Evolutionary conservation across 1,139 yeast species (phyloP), one percentile per base, ranked within the genome.

Genomic region (Geotrichum klebahnii): DNA sequence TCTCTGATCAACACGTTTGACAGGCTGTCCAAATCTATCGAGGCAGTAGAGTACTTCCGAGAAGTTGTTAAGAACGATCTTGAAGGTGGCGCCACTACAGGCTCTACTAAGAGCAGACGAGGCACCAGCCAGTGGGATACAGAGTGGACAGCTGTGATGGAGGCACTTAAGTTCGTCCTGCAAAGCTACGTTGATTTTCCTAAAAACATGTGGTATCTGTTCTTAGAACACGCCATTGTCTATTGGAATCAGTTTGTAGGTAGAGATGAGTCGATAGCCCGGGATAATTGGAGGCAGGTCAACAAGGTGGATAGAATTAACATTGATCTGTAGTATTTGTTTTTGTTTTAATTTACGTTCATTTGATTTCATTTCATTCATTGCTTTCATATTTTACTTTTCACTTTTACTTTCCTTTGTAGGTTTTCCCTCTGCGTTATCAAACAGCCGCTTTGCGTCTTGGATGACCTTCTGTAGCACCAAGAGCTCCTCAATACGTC

Each of bases 1-100:
- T 95, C 97, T 1, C 76, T 92, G 59, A 72, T 92, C 61, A 92
- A 92, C 69, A 92, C 97, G 0, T 88, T 88, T 68, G 97, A 90
- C 63, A 79, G 97, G 59, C 75, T 92, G 54, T 84, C 96, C 14
- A 88, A 87, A 69, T 85, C 96, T 33, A 74, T 92, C 37, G 80
- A 76, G 54, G 81, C 95, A 26, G 82, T 90, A 46, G 79, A 79
- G 56, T 78, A 79, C 56, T 92, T 90, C 72, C 82, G 84, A 62
- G 60, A 61, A 28, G 66, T 81, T 71, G 82, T 70, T 43, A 61
- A 64, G 34, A 22, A 16, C 14, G 34, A 45, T 29, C 40, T 40
- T 16, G 41, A 52, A 64, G 38, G 67, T 81, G 46, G 79, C 14
- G 23, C 81, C 60, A 69, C 76, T 57, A 63, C 75, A 62, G 52